Percentiles rank a stretch among this genome's conserved stretches.
These are phyloP conservation scores for Aspergillus glaucus DNA, from an alignment of 2,329 filamentous ascomycete species.

Conservation along the genomic window DNA sequence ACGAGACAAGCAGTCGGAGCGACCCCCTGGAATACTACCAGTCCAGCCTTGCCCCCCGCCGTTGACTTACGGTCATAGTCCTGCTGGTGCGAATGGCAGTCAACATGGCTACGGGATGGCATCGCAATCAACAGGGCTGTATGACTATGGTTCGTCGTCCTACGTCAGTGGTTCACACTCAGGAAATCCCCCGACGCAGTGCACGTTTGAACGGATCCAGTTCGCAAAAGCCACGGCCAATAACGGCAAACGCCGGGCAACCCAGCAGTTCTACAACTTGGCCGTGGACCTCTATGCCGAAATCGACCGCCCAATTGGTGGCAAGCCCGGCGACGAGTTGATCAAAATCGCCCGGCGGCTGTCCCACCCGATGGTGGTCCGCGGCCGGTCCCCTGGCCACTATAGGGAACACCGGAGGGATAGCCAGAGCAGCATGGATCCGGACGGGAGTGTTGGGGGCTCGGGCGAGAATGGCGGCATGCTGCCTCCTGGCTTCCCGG, in stretches of 20 bases:
- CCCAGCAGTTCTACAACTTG: constrained; percentile 90
- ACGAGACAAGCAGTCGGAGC: constrained; percentile 77
- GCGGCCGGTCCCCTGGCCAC: constrained; percentile 73
- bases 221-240: constrained; percentile 93
- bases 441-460: constrained; percentile 53
- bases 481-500: constrained; percentile 26
- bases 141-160: constrained; percentile 29
- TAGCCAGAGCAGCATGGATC: constrained; percentile 65
- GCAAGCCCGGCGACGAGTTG: constrained; percentile 47
- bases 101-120: constrained; percentile 20
- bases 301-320: constrained; percentile 41
- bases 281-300: constrained; percentile 77
- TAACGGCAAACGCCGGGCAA: constrained; percentile 82
- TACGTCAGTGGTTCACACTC: constrained; percentile 25
- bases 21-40: constrained; percentile 63
- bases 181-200: constrained; percentile 39
- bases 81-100: constrained; percentile 14
- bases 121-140: constrained; percentile 21
- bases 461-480: constrained; percentile 21
- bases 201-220: constrained; percentile 80
- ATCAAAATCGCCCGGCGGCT: constrained; percentile 66
- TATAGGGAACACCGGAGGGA: constrained; percentile 66
- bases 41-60: constrained; percentile 59
- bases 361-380: constrained; percentile 80
- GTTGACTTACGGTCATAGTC: constrained; percentile 22